Evolutionary conservation across 2,329 filamentous ascomycete species (phyloP).

Genomic region (Aspergillus glaucus): DNA sequence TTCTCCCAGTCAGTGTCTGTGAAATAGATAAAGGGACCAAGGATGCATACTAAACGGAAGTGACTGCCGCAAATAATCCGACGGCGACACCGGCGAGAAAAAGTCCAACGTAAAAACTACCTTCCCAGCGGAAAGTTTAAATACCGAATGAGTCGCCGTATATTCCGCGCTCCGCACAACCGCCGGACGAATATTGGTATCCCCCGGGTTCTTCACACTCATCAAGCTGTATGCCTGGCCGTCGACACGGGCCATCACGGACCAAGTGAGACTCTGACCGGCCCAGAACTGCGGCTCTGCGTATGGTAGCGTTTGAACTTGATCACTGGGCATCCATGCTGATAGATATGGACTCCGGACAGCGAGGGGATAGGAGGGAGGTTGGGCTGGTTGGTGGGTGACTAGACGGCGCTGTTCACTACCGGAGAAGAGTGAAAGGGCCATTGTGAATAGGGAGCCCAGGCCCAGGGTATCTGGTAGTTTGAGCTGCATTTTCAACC

Average conservation of each 20-base stretch:
- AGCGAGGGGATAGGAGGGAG: conserved; percentile 41
- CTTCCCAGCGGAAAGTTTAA: conserved; percentile 32
- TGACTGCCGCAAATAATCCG: conserved; percentile 38
- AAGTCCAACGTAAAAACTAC: conserved; percentile 37
- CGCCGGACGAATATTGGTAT: conserved; percentile 24
- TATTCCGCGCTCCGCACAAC: conserved; percentile 31
- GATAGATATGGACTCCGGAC: conserved; percentile 41
- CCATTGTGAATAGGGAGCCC: conserved; percentile 15
- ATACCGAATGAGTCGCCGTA: conserved; percentile 38
- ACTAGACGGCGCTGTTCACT: conserved; percentile 7
- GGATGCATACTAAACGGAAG: conserved; percentile 35
- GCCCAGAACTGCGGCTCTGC: conserved; percentile 40
- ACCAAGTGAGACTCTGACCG: conserved; percentile 37
- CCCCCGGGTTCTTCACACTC: conserved; percentile 25
- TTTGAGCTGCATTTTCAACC: neutral
- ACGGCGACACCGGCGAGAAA: conserved; percentile 40
- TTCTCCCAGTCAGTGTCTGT: conserved; percentile 3
- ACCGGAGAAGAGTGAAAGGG: conserved; percentile 10
- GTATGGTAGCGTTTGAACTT: conserved; percentile 30
- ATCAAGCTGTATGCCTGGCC: conserved; percentile 38
- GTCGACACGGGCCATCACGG: conserved; percentile 37
- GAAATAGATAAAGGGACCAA: neutral
- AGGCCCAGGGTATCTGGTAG: conserved; percentile 11
- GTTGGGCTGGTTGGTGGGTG: conserved; percentile 22
- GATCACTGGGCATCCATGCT: conserved; percentile 39